Evolutionary conservation across 2,329 filamentous ascomycete genomes (phyloP).

Genomic region (Trichothecium sympodiale): DNA sequence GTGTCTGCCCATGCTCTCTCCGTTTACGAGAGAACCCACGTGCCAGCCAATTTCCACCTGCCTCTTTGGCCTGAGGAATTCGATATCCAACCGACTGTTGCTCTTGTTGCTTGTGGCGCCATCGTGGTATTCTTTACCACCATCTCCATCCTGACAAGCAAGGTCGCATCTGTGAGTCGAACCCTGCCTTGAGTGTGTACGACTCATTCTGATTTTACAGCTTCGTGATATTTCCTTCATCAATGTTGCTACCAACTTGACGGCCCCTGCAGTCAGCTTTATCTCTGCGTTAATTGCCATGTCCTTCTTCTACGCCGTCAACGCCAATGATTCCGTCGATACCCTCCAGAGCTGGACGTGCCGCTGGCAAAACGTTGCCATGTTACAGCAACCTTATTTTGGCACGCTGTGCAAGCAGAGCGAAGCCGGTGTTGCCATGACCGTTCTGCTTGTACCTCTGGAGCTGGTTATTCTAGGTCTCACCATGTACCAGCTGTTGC

Average conservation of each 20-base stretch:
- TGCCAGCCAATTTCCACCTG: constrained; percentile 34
- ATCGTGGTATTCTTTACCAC: constrained; percentile 38
- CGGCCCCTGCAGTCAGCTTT: constrained; percentile 18
- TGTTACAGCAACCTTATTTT: constrained; percentile 43
- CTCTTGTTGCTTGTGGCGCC: constrained; percentile 39
- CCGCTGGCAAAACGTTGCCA: constrained; percentile 43
- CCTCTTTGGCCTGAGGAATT: constrained; percentile 48
- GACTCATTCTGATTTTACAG: background rate
- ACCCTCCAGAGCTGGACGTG: constrained; percentile 53
- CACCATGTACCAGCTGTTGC: constrained; percentile 31
- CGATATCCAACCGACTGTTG: constrained; percentile 43
- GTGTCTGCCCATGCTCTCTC: constrained; percentile 41
- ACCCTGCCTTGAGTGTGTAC: constrained; percentile 6
- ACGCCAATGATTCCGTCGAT: constrained; percentile 38
- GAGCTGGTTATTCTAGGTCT: constrained; percentile 37
- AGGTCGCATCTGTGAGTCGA: constrained; percentile 36
- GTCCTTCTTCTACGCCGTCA: constrained; percentile 45
- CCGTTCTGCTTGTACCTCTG: constrained; percentile 45
- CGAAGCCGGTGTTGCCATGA: constrained; percentile 40
- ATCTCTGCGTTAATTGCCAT: constrained; percentile 37
- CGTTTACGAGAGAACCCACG: constrained; percentile 43
- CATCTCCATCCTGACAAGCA: constrained; percentile 36
- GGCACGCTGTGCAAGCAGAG: constrained; percentile 45
- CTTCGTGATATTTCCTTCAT: constrained; percentile 7
- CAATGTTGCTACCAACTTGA: constrained; percentile 13